phyloP scores from a whole-genome alignment of 257 asterid species.

The Ophiorrhiza pumila region DNA sequence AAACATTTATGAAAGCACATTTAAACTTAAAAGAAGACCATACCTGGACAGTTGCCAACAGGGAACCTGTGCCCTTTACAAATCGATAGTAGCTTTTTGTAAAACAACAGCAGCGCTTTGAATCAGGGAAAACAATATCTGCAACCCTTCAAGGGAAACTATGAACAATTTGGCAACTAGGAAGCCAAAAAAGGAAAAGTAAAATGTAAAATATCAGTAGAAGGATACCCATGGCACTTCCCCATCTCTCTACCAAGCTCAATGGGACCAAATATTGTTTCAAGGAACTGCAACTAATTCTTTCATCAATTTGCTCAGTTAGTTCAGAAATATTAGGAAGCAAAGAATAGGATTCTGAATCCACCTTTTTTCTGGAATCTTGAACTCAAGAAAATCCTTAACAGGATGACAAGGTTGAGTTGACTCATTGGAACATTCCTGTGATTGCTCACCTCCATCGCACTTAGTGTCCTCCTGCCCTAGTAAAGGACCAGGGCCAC shows the following conservation, averaged over 20 bases:
- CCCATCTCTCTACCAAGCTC: conserved; percentile 81
- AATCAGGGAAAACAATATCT: conserved; percentile 92
- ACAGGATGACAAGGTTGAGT: conserved; percentile 60
- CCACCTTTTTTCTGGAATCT: conserved; percentile 27
- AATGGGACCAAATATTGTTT: conserved; percentile 58
- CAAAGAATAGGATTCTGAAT: conserved; percentile 26
- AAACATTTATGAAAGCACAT: neutral
- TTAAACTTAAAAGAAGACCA: conserved; percentile 18
- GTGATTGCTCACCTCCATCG: conserved; percentile 34
- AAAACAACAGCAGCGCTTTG: conserved; percentile 91
- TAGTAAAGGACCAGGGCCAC: conserved; percentile 56
- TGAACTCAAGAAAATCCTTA: conserved; percentile 57
- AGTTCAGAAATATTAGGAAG: conserved; percentile 30
- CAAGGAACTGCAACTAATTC: conserved; percentile 25
- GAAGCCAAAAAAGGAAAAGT: neutral
- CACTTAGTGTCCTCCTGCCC: conserved; percentile 35
- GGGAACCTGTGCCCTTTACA: conserved; percentile 94
- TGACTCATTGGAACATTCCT: conserved; percentile 40
- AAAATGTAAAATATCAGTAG: neutral
- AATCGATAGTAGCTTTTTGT: conserved; percentile 91
- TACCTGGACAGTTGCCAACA: conserved; percentile 73
- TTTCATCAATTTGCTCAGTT: conserved; percentile 36
- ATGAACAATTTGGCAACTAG: neutral
- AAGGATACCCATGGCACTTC: conserved; percentile 95
- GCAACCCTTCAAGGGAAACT: conserved; percentile 20